Percentiles rank a stretch among this genome's conserved stretches.
Evolutionary conservation across 495 filamentous ascomycete genomes (phyloP).

Genomic region (Podospora fimiseda): DNA sequence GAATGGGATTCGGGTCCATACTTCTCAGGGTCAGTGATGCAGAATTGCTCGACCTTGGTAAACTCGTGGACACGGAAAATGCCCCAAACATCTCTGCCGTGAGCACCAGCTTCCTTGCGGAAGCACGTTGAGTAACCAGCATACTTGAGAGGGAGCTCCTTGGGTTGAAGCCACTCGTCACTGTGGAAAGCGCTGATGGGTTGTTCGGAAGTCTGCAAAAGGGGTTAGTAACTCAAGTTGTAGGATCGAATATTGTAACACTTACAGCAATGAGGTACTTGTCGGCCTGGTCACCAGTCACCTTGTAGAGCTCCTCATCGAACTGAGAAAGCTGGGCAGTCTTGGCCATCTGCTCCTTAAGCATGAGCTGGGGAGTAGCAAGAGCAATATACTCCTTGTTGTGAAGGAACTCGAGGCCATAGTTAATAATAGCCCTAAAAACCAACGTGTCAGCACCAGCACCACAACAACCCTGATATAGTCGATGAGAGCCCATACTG

Average conservation of each 20-base stretch:
- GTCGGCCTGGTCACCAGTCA: constrained; percentile 75
- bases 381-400: constrained; percentile 74
- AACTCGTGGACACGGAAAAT: constrained; percentile 98
- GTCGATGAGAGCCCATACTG: constrained; percentile 23
- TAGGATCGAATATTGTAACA: not conserved
- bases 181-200: constrained; percentile 88
- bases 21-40: constrained; percentile 88
- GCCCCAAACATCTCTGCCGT: constrained; percentile 96
- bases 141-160: constrained; percentile 84
- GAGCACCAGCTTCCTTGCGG: constrained; percentile 84
- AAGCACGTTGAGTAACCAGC: constrained; percentile 94
- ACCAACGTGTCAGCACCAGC: not conserved
- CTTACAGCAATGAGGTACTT: constrained; percentile 85
- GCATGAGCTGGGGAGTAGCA: constrained; percentile 94
- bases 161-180: constrained; percentile 83
- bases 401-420: constrained; percentile 82
- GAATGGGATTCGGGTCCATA: not conserved
- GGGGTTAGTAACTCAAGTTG: not conserved
- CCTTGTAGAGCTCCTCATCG: constrained; percentile 96
- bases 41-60: constrained; percentile 95
- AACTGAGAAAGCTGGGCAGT: constrained; percentile 96
- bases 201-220: constrained; percentile 71
- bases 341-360: constrained; percentile 95
- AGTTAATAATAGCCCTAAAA: constrained; percentile 71
- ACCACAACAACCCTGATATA: too few relatives aligned